phyloP scores from a whole-genome alignment of 352 stramenopile genomes.

The Aphanomyces astaci region DNA sequence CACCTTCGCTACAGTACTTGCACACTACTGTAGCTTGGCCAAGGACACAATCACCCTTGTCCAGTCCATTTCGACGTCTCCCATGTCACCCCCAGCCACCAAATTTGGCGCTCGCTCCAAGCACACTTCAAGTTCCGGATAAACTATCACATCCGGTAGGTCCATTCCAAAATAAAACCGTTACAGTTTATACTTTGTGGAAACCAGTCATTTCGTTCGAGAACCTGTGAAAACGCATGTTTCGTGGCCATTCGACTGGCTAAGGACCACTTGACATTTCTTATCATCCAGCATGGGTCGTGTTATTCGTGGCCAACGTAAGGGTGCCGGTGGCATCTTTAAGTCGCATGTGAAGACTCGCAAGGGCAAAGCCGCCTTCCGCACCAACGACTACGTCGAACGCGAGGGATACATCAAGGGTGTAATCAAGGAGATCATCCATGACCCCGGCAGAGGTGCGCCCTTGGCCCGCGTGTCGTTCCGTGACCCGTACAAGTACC shows the following conservation, averaged over 20 bases:
- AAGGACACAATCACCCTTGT: too few species aligned
- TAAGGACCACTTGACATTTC: slow-evolving; percentile 64
- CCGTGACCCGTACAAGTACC: slow-evolving; percentile 87
- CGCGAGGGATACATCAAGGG: slow-evolving; percentile 97
- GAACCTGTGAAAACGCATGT: not conserved
- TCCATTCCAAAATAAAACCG: not conserved
- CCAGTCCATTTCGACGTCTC: not conserved
- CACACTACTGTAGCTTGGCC: too few species aligned
- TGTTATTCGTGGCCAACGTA: slow-evolving; percentile 85
- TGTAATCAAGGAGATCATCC: slow-evolving; percentile 98
- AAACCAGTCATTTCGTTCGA: slow-evolving; percentile 22
- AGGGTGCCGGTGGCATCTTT: slow-evolving; percentile 79
- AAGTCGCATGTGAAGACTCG: slow-evolving; percentile 76
- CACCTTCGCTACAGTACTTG: too few species aligned
- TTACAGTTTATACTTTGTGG: slow-evolving; percentile 9
- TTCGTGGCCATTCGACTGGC: slow-evolving; percentile 22
- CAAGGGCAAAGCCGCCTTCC: slow-evolving; percentile 66
- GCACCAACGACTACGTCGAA: slow-evolving; percentile 87
- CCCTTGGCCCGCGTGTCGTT: slow-evolving; percentile 93
- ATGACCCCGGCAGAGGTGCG: slow-evolving; percentile 96
- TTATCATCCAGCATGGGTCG: slow-evolving; percentile 64
- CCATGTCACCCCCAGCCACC: not conserved
- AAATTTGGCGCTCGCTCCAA: too few species aligned
- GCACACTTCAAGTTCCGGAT: slow-evolving; percentile 7
- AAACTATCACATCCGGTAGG: not conserved